Base-by-base conservation (phyloP, 208 protist genomes). In the Sergeia podlipaevii region DNA sequence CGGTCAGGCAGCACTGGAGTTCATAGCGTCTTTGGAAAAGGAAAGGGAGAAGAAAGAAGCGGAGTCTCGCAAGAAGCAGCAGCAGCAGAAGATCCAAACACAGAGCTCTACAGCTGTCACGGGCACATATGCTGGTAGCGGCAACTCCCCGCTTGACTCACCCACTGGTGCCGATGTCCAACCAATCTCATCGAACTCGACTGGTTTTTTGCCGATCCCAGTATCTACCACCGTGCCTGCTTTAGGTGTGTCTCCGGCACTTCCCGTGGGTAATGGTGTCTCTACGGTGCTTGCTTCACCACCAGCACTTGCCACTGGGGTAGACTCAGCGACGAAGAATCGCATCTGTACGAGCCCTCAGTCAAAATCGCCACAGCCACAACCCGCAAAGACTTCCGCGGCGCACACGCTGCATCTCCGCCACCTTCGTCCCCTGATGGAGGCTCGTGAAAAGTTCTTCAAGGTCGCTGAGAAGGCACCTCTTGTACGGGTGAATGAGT, bases 401-500 rank as follows among this genome's bases (percentile, higher is more conserved):
- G 17, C 32, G 1, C 66, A 70, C 30, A 30, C 44, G n/a, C 48
- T 92, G 13, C 44, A 20, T 34, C 62, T 93, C 37, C 47, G 47
- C 32, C 36, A 54, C 1, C 51, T 91, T 36, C 71, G 68, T 8
- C 77, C 82, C n/a, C 41, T 93, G 27, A 21, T 85, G 4, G 53
- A 56, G 13, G 60, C 67, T 18, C 81, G 78, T 23, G 72, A 68
- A 8, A 32, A 67, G n/a, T 36, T 89, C 3, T 34, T 44, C 4
- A 36, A 61, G 30, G 37, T 78, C 4, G 55, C 54, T 13, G 41
- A 43, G 4, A 72, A 65, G 11, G 66, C 83, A 3, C 11, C 66
- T 4, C 60, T 61, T 6, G 80, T 90, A 34, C 70, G 68, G 11
- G 18, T 48, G 21, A 88, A 91, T 53, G 34, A 63, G 3, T 85